Base-by-base conservation (phyloP, 805 yeast genomes). In the Teunomyces barrocoloradensis region DNA sequence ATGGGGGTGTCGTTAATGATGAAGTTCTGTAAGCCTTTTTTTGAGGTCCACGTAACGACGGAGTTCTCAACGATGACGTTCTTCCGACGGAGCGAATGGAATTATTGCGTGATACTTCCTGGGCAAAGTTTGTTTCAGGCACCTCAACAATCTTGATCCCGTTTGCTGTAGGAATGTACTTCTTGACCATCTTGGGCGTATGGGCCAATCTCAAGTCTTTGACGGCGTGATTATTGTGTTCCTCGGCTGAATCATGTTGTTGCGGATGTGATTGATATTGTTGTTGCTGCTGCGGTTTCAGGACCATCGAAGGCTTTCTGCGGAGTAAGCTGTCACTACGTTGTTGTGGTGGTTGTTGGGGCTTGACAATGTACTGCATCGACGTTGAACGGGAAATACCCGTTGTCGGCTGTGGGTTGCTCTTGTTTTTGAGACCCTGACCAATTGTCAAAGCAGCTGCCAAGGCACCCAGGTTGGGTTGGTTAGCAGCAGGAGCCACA, bases 101-200 rank as follows among this genome's bases (percentile, higher is more conserved):
- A 52, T 73, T 73, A 44, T 63, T 61, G 43, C 77, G 56, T 1
- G 71, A 68, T 12, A 73, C 60, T 46, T 72, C 75, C 49, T 64
- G 59, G 43, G 68, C 60, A 48, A 66, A 59, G 33, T 62, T 56
- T 10, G 74, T 76, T 47, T 69, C 75, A 0, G 89, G 87, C 3
- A 86, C 90, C 54, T 86, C 91, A 4, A 86, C 71, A 7, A 84
- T 74, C 43, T 83, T 78, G 46, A 86, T 72, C 11, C 94, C 94
- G 55, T 80, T 75, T 3, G 87, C 82, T 1, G 89, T 84, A 2
- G 94, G 92, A 40, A 86, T 75, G 66, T 85, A 86, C 52, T 80
- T 84, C 53, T 82, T 84, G 7, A 85, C 77, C 67, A 78, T 84
- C 46, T 69, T 77, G 11, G 41, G 45, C 10, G 20, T 29, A 20